Percentiles rank a stretch among this genome's conserved stretches.
Conservation (phyloP, 495 filamentous ascomycete species). For the Daldinia concentrica region DNA sequence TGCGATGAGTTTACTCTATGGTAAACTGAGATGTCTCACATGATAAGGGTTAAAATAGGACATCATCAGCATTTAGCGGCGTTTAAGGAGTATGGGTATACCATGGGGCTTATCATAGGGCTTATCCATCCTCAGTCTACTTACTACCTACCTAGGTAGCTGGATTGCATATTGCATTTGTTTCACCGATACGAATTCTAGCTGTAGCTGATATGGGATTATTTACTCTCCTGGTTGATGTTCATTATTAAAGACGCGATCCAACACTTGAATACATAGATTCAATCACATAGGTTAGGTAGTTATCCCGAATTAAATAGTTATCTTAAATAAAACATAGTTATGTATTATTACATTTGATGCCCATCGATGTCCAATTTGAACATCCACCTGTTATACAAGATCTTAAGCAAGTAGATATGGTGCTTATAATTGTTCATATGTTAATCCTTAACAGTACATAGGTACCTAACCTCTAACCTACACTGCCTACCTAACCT, state of each 20-base stretch:
- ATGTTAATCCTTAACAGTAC: background rate
- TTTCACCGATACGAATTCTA: background rate
- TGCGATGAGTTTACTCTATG: background rate
- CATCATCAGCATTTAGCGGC: conserved; percentile 29
- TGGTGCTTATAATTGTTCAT: too few species aligned
- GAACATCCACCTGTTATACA: too few species aligned
- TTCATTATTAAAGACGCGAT: background rate
- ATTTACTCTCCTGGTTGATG: background rate
- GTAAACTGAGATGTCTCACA: background rate
- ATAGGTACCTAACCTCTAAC: too few species aligned
- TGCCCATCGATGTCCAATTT: too few species aligned
- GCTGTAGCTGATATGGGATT: background rate
- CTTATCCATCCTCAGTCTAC: background rate
- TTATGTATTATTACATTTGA: too few species aligned
- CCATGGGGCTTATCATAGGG: background rate
- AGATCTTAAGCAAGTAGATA: background rate
- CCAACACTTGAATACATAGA: background rate
- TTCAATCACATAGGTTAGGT: too few species aligned
- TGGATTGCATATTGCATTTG: too few species aligned
- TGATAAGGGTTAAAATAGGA: background rate
- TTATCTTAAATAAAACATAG: too few species aligned
- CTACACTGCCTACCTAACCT: too few species aligned
- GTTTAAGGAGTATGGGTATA: conserved; percentile 30
- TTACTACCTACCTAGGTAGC: background rate
- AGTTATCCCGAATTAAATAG: too few species aligned